A percentile compares a stretch with the other conserved stretches of the same genome.
These are phyloP conservation scores for Dentiscutata heterogama DNA, from an alignment of 371 early-diverging fungal species.

Conservation along the genomic window DNA sequence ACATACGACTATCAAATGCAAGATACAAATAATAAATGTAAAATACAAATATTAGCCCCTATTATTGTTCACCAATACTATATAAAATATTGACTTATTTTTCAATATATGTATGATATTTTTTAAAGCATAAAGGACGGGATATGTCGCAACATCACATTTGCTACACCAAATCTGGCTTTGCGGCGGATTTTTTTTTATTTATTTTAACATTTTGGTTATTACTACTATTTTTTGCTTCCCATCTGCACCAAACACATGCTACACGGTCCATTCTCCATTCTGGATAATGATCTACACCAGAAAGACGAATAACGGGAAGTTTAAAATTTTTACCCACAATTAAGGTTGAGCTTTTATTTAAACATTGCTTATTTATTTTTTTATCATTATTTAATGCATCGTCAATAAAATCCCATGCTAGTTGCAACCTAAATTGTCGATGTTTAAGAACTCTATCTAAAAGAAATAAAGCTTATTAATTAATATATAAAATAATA, in stretches of 20 bases:
- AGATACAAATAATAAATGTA: too few species aligned
- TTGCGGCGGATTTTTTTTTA: background rate
- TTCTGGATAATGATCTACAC: conserved; percentile 9
- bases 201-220: too few species aligned
- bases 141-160: background rate
- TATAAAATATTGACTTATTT: too few species aligned
- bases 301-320: background rate
- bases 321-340: background rate
- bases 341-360: background rate
- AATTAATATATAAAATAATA: too few species aligned
- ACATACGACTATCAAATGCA: too few species aligned
- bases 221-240: too few species aligned
- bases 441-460: background rate
- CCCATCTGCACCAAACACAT: background rate
- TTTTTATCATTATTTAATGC: background rate
- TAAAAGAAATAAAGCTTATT: too few species aligned
- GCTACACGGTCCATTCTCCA: too few species aligned
- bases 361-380: background rate
- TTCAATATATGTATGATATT: too few species aligned
- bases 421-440: background rate
- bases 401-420: background rate
- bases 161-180: background rate
- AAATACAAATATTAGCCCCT: too few species aligned
- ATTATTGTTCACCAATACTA: too few species aligned
- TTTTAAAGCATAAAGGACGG: too few species aligned